Evolutionary conservation across 306 rosid genomes (phyloP).

Genomic region (Cucumis cinereus): DNA sequence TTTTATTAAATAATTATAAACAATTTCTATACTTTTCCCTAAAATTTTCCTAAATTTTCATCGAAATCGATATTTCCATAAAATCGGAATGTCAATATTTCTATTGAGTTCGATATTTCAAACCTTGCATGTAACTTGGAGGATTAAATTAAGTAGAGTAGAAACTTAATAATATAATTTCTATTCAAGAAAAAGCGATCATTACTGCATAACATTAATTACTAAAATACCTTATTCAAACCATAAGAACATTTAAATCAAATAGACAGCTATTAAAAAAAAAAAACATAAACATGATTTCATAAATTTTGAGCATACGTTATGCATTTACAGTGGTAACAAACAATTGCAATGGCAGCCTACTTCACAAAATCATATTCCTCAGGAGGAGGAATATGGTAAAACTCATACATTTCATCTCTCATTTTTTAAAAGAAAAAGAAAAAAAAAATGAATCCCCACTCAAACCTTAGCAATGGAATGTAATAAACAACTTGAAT

Average conservation of each 20-base stretch:
- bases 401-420: not conserved
- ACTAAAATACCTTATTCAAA: not conserved
- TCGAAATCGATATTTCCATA: too few species aligned
- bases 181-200: too few species aligned
- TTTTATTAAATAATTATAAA: too few species aligned
- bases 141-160: too few species aligned
- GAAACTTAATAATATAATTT: too few species aligned
- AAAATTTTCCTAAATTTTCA: too few species aligned
- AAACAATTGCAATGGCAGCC: not conserved
- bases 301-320: not conserved
- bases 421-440: not conserved
- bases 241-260: not conserved
- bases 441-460: not conserved
- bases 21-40: too few species aligned
- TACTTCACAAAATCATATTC: slow-evolving; percentile 1
- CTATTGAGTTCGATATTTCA: too few species aligned
- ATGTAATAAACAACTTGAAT: not conserved
- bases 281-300: not conserved
- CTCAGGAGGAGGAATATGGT: not conserved
- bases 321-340: slow-evolving; percentile 5
- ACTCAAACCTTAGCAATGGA: slow-evolving; percentile 4
- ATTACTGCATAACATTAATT: too few species aligned
- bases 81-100: too few species aligned
- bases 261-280: not conserved
- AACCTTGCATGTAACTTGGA: too few species aligned